Base-by-base conservation (phyloP, 164 flowering plant genomes). In the Sedum album region DNA sequence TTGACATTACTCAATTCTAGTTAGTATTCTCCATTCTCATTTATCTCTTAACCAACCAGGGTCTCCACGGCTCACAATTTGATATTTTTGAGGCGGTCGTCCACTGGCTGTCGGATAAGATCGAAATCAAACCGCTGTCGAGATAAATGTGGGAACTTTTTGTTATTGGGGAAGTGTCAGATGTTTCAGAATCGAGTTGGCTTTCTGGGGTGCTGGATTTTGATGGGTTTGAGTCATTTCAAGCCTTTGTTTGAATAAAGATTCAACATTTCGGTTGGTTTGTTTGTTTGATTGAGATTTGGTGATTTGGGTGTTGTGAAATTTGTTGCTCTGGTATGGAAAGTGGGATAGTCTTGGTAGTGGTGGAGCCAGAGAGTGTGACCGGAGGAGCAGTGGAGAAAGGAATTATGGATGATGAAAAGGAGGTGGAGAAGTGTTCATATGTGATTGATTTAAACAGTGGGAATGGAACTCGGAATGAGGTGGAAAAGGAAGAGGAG, bases 391-490 rank as follows among this genome's bases (percentile, higher is more conserved):
- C 60, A 11, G 28, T 23, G 60, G 60, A 55, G 60, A 55, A 25
- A 13, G 62, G 31, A 28, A 33, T 13, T 0, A 13, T 44, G 48
- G 48, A 4, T 44, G 48, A 17, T 44, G 48, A 44, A 18, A 44
- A 65, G 66, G 78, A 77, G 69, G 36, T 60, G 17, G 79, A 64
- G 65, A 70, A 69, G 42, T 62, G 70, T 33, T 67, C 71, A 2
- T 70, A 77, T 69, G 81, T 78, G 35, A 76, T 82, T 70, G 86
- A 86, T 73, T 66, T 81, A 0, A 78, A 73, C 42, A 48, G 76
- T 51, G 61, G 69, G n/a, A 55, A 25, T 57, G 85, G 70, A 71
- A 72, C 55, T 41, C 23, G 41, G 61, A 71, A 62, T 18, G 83
- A 77, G 65, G 84, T 77, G 42, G 13, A 39, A 10, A 38, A 38